A percentile compares a stretch with the other conserved stretches of the same genome.
Evolutionary conservation across 371 early-diverging fungal species (phyloP).

Genomic region (Actinomortierella ambigua): DNA sequence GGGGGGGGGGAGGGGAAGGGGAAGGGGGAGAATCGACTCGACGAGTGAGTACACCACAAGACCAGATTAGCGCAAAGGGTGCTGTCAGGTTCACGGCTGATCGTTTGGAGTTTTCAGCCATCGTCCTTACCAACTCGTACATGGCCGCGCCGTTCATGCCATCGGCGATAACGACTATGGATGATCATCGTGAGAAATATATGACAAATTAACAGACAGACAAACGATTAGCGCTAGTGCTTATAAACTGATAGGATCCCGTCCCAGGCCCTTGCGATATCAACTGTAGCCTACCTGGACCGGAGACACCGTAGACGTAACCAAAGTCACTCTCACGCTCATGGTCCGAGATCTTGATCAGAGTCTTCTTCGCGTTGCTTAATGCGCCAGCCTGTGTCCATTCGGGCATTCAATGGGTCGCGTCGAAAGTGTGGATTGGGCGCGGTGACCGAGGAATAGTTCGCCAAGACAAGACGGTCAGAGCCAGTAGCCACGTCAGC

Average conservation of each 20-base stretch:
- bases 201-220: not conserved
- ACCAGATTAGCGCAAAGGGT: slow-evolving; percentile 3
- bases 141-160: slow-evolving; percentile 99
- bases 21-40: not conserved
- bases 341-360: slow-evolving; percentile 86
- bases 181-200: not conserved
- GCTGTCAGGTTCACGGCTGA: not conserved
- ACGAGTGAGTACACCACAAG: not conserved
- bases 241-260: not conserved
- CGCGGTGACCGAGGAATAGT: too few relatives aligned
- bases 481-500: too few relatives aligned
- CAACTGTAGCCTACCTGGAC: slow-evolving; percentile 82
- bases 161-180: slow-evolving; percentile 97
- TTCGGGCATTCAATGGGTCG: too few relatives aligned
- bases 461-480: too few relatives aligned
- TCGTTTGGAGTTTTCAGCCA: not conserved
- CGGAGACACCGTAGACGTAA: slow-evolving; percentile 96
- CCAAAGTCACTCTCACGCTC: slow-evolving; percentile 92
- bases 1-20: not conserved
- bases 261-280: not conserved
- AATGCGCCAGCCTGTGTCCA: slow-evolving; percentile 77
- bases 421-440: too few relatives aligned
- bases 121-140: slow-evolving; percentile 96
- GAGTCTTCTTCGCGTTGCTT: slow-evolving; percentile 76
- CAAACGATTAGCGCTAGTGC: not conserved